phyloP scores from a whole-genome alignment of 2,329 filamentous ascomycete genomes.

The Apiospora phragmitis region DNA sequence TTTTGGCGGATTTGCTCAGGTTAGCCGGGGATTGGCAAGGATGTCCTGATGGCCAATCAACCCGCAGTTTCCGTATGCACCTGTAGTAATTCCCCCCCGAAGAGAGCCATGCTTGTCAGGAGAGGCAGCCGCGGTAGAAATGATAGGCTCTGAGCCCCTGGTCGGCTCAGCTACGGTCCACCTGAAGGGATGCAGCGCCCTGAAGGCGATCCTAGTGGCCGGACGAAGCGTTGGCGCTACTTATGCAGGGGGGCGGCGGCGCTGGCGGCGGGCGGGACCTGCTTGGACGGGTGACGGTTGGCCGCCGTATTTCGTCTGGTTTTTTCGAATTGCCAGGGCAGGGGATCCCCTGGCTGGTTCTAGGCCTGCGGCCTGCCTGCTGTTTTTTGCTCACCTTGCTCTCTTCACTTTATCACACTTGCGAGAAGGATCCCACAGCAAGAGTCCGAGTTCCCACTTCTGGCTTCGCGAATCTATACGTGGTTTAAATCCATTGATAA shows the following conservation, averaged over 20 bases:
- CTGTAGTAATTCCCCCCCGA: not conserved
- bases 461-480: not conserved
- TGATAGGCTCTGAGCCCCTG: not conserved
- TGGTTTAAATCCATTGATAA: not conserved
- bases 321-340: not conserved
- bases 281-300: not conserved
- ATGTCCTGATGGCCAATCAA: not conserved
- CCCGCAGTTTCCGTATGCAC: not conserved
- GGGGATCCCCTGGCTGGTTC: not conserved
- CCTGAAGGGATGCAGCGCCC: not conserved
- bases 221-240: slow-evolving; percentile 5
- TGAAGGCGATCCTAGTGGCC: not conserved
- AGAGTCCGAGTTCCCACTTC: not conserved
- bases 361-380: not conserved
- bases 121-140: not conserved
- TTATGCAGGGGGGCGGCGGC: not conserved
- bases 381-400: not conserved
- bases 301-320: slow-evolving; percentile 7
- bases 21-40: not conserved
- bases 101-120: not conserved
- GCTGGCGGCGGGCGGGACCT: not conserved
- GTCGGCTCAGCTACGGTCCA: not conserved
- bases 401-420: not conserved
- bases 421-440: not conserved
- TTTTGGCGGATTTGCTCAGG: not conserved